Evolutionary conservation across 2,329 filamentous ascomycete genomes (phyloP).

Genomic region (Trichoderma harzianum): DNA sequence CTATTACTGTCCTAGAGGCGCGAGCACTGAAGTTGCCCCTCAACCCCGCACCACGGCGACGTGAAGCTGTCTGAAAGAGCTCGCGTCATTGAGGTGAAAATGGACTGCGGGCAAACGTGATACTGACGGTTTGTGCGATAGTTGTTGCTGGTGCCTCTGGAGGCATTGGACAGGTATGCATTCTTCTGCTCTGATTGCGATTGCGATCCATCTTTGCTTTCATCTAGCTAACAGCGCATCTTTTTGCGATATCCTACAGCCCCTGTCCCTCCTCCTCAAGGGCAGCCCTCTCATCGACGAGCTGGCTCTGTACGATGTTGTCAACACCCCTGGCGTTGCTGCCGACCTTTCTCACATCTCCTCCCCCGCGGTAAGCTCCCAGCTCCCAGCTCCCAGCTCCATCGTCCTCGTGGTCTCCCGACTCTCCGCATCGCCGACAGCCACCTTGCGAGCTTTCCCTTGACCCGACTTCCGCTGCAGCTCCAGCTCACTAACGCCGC

Average conservation of each 20-base stretch:
- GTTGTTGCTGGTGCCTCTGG: conserved; percentile 93
- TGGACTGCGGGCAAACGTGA: background rate
- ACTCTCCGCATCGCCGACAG: conserved; percentile 16
- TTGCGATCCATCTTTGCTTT: background rate
- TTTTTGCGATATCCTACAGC: conserved; percentile 48
- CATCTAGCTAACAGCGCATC: background rate
- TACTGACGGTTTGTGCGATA: conserved; percentile 28
- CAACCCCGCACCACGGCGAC: conserved; percentile 17
- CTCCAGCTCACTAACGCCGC: background rate
- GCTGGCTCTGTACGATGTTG: conserved; percentile 97
- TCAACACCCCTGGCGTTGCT: conserved; percentile 95
- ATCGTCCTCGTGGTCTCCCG: background rate
- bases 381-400: background rate
- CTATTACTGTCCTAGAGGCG: background rate
- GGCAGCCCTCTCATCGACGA: conserved; percentile 82
- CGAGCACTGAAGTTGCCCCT: conserved; percentile 3
- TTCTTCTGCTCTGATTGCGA: conserved; percentile 25
- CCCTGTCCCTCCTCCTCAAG: conserved; percentile 95
- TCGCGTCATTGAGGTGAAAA: background rate
- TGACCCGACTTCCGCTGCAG: conserved; percentile 1
- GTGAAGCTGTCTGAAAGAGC: conserved; percentile 6
- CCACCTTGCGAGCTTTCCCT: background rate
- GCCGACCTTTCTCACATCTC: conserved; percentile 98
- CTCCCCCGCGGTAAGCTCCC: conserved; percentile 64
- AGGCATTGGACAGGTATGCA: conserved; percentile 89